Evolutionary conservation across 257 asterid species (phyloP).

Genomic region (Solanum boliviense): DNA sequence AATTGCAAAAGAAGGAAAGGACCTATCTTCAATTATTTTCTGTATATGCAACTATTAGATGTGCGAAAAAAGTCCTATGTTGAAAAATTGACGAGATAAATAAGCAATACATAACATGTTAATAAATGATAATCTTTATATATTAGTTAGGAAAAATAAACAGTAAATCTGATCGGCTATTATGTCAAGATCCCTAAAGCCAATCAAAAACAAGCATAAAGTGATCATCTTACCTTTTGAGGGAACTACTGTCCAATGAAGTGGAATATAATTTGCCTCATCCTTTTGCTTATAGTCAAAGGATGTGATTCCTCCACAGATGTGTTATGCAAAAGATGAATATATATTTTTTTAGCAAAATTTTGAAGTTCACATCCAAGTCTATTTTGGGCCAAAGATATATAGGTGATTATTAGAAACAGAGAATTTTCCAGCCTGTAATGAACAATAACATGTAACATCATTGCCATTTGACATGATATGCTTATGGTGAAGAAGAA

Average conservation of each 20-base stretch:
- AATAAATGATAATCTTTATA: not conserved
- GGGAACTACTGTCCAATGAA: not conserved
- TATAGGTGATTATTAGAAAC: not conserved
- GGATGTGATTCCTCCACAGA: not conserved
- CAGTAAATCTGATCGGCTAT: not conserved
- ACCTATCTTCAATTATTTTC: not conserved
- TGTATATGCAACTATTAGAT: not conserved
- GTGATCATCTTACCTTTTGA: not conserved
- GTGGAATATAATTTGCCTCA: not conserved
- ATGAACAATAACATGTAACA: not conserved
- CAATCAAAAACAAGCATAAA: not conserved
- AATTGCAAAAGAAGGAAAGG: not conserved
- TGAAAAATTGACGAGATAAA: not conserved
- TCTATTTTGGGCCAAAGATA: not conserved
- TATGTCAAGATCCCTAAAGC: not conserved
- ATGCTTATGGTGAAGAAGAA: not conserved
- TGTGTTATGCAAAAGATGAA: not conserved
- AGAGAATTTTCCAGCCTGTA: constrained; percentile 21
- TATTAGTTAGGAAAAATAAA: not conserved
- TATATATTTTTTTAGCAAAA: not conserved
- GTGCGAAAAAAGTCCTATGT: not conserved
- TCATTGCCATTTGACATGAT: not conserved
- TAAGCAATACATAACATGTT: not conserved
- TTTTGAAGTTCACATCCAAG: not conserved
- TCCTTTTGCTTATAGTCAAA: not conserved